Percentiles rank a stretch among this genome's conserved stretches.
Evolutionary conservation across 768 basidiomycete species (phyloP).

Genomic region (Tylopilus intermedius): DNA sequence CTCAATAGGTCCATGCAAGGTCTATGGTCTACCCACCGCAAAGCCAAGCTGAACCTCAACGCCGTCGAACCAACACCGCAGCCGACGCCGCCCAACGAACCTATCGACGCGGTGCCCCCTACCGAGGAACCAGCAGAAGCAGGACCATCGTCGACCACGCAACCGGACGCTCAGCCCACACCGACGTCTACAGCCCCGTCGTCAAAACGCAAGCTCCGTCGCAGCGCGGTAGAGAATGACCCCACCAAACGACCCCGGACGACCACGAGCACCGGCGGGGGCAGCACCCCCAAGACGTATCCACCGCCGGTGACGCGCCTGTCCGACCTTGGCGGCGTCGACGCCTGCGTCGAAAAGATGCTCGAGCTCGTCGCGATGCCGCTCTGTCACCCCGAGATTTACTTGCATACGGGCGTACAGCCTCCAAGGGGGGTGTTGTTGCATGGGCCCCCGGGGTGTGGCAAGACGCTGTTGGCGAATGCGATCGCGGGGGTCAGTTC

Average conservation of each 20-base stretch:
- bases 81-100: constrained; percentile 12
- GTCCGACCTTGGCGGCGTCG: constrained; percentile 84
- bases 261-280: constrained; percentile 10
- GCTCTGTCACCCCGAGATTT: constrained; percentile 90
- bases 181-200: constrained; percentile 15
- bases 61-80: constrained; percentile 6
- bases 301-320: constrained; percentile 71
- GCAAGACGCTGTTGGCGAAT: constrained; percentile 91
- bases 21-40: constrained; percentile 67
- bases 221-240: constrained; percentile 40
- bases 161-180: not conserved
- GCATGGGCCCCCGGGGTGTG: constrained; percentile 95
- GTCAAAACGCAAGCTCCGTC: constrained; percentile 63
- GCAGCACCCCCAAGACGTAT: constrained; percentile 33
- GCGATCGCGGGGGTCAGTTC: constrained; percentile 86
- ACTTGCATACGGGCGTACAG: constrained; percentile 87
- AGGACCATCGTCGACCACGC: constrained; percentile 11
- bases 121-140: constrained; percentile 14
- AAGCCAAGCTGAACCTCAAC: constrained; percentile 67
- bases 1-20: constrained; percentile 78
- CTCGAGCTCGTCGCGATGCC: constrained; percentile 97
- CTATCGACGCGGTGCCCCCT: constrained; percentile 22
- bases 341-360: constrained; percentile 83
- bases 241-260: constrained; percentile 54
- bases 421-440: constrained; percentile 89